phyloP scores from a whole-genome alignment of 805 yeast species.

The Maudiozyma turicensis region DNA sequence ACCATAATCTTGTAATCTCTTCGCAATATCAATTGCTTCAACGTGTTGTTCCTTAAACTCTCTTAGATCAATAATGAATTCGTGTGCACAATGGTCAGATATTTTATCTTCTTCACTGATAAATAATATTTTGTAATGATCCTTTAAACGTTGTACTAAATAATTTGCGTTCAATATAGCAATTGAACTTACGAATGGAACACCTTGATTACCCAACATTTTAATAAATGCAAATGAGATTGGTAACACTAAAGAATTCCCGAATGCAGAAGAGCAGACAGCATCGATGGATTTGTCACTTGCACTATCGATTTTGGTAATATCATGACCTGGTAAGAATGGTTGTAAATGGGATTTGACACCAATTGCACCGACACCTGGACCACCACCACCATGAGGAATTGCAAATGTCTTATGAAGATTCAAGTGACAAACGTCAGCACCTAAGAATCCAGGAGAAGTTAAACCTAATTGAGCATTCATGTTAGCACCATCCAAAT shows the following conservation, averaged over 20 bases:
- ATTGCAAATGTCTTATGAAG: constrained; percentile 95
- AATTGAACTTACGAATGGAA: constrained; percentile 77
- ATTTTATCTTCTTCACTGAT: constrained; percentile 32
- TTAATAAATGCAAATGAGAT: constrained; percentile 93
- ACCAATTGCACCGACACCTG: constrained; percentile 98
- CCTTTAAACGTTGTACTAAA: constrained; percentile 71
- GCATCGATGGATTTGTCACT: constrained; percentile 49
- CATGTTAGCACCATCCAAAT: constrained; percentile 98
- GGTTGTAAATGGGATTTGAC: constrained; percentile 73
- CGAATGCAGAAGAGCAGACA: constrained; percentile 90
- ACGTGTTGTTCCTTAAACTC: constrained; percentile 69
- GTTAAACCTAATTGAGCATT: constrained; percentile 97
- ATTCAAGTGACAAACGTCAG: constrained; percentile 95
- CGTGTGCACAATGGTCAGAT: constrained; percentile 85
- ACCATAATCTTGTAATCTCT: constrained; percentile 94
- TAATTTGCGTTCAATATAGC: constrained; percentile 95
- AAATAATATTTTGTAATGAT: constrained; percentile 68
- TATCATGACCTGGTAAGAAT: constrained; percentile 72
- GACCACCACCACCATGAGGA: constrained; percentile 99
- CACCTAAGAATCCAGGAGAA: constrained; percentile 95
- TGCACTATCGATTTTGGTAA: constrained; percentile 28
- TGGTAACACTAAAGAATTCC: constrained; percentile 87
- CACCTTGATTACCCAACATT: constrained; percentile 77
- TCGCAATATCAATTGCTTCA: constrained; percentile 95
- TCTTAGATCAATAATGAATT: constrained; percentile 86